A percentile compares a stretch with the other conserved stretches of the same genome.
These are phyloP conservation scores for Astragalus membranaceus DNA, from an alignment of 306 rosid genomes.

Conservation along the genomic window DNA sequence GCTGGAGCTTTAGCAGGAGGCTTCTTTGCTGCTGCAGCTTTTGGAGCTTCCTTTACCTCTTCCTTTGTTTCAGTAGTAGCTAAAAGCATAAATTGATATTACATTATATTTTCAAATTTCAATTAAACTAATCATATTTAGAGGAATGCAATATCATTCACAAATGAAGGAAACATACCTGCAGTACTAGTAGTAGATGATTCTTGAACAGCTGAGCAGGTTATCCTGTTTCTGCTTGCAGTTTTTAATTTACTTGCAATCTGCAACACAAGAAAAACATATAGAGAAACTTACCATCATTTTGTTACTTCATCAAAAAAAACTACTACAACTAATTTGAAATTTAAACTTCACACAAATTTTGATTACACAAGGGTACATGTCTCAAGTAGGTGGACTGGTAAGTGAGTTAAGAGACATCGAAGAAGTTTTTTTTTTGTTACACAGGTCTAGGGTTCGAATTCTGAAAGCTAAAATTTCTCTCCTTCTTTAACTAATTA, in stretches of 20 bases:
- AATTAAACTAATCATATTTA: too few relatives aligned
- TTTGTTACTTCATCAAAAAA: background rate
- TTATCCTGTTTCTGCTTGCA: constrained; percentile 32
- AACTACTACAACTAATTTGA: background rate
- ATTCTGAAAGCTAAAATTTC: too few relatives aligned
- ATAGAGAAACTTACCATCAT: background rate
- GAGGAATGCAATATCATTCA: too few relatives aligned
- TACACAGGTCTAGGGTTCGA: too few relatives aligned
- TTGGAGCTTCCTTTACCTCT: constrained; percentile 45
- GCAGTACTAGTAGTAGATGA: constrained; percentile 49
- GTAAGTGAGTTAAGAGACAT: background rate
- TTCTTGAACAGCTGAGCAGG: constrained; percentile 83
- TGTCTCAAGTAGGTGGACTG: too few relatives aligned
- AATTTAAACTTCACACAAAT: too few relatives aligned
- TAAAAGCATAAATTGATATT: constrained; percentile 11
- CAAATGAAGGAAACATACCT: constrained; percentile 48
- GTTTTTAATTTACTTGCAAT: constrained; percentile 34
- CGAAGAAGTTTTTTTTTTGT: background rate
- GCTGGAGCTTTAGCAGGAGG: constrained; percentile 64
- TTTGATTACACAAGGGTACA: too few relatives aligned
- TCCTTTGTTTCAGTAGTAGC: constrained; percentile 52
- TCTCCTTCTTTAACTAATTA: too few relatives aligned
- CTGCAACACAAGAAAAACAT: constrained; percentile 24
- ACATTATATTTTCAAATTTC: background rate
- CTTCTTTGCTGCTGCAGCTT: constrained; percentile 57